Base-by-base conservation (phyloP, 768 basidiomycete species). In the Auriculariales sp. region DNA sequence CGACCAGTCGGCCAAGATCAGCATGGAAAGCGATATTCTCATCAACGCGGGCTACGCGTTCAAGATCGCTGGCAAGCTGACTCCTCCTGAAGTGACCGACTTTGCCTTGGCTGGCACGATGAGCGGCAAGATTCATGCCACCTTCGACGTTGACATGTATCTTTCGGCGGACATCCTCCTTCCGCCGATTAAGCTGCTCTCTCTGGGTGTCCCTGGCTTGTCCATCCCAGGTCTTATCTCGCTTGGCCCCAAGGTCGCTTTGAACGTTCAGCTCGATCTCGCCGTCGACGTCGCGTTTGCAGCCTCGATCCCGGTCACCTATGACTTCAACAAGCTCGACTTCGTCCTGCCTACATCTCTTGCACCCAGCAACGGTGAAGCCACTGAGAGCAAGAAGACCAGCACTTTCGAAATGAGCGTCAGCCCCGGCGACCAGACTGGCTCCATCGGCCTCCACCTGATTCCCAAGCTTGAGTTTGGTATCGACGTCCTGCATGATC, bases 391-490 rank as follows among this genome's bases (percentile, higher is more conserved):
- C 39, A 44, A 44, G 39, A 44, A 24, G 22, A 44, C 39, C 6
- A 12, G 10, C 17, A 11, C 12, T 6, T 11, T 44, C 22, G 12
- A 44, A 25, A 10, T 44, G 17, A 22, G 7, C 19, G 39, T 25
- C 7, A 25, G 22, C 6, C 39, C 39, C 17, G 39, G 39, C 11
- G 39, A 44, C 39, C 12, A 7, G 22, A 19, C 12, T 19, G 39
- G 39, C 22, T 22, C n/a, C 6, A 44, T 44, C 19, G 39, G 39
- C 15, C 7, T 44, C 9, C 39, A 44, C 39, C 3, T 44, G 3
- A 44, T 44, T 19, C 39, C 39, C 19, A 44, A 44, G 39, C 39
- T 44, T 19, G 39, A 44, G 39, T 44, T 44, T 25, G 39, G 39
- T 22, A 25, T 44, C 17, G 39, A 44, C 15, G 39, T 44, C 17